Evolutionary conservation across 768 basidiomycete species (phyloP), one percentile per base, ranked within the genome.

Genomic region (Russula olivacea): DNA sequence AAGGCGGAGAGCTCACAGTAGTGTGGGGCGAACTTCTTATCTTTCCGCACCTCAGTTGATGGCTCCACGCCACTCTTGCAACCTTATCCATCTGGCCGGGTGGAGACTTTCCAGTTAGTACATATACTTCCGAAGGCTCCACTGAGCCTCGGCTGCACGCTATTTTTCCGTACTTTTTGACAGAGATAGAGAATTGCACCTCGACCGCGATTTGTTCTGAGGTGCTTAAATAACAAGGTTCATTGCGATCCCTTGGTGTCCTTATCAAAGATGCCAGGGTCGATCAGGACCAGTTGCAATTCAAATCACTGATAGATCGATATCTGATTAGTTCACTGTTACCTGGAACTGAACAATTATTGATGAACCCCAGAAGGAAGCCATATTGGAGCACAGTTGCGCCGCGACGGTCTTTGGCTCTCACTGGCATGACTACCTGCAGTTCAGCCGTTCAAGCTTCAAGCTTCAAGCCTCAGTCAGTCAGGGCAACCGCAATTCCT

Each of bases 191-290:
- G 40, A 47, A 14, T 58, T 53, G 23, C 28, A 14, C 57, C 34
- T n/a, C 36, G n/a, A 38, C 21, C 0, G 23, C 0, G 30, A 30
- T 28, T 28, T 28, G 28, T 28, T 28, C 28, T 28, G 28, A 28
- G 28, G 43, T 21, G 45, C 45, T 63, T 63, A 54, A 59, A 12
- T 36, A 58, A 54, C 36, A 63, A 49, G 36, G 62, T 58, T 63
- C 9, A 12, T 21, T 12, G 23, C 9, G 45, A 15, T 40, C 38
- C 38, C 58, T 3, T 8, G n/a, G n/a, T n/a, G n/a, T 21, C 10
- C 61, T 63, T 58, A 63, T 63, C 61, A 63, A 48, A 41, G 43
- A 25, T 53, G 45, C 58, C 40, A 58, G 38, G 55, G 50, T 10
- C 41, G 56, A 41, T 63, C 57, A 59, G 34, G 45, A 17, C 62